Evolutionary conservation across 768 basidiomycete genomes (phyloP).

Genomic region (Megacollybia marginata): DNA sequence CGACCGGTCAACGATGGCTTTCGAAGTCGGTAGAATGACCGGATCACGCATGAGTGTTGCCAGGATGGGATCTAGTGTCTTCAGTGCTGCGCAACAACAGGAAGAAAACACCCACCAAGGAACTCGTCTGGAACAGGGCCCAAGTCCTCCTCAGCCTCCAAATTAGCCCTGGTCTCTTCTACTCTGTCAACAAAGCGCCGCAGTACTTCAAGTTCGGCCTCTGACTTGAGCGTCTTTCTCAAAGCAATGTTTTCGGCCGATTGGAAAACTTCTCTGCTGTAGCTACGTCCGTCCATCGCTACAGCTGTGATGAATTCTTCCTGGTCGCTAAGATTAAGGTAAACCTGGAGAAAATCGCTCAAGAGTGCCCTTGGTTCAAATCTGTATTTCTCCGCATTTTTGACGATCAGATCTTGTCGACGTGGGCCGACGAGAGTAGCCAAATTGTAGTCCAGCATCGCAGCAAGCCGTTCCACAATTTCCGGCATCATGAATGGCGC

Average conservation of each 20-base stretch:
- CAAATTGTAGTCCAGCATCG: slow-evolving; percentile 94
- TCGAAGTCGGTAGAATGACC: slow-evolving; percentile 81
- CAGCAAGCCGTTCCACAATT: slow-evolving; percentile 91
- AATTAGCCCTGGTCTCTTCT: slow-evolving; percentile 69
- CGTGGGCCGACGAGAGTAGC: slow-evolving; percentile 83
- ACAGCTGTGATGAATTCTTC: slow-evolving; percentile 78
- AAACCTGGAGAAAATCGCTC: slow-evolving; percentile 84
- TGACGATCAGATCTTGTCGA: slow-evolving; percentile 79
- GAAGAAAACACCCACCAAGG: slow-evolving; percentile 50
- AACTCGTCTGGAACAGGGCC: slow-evolving; percentile 95
- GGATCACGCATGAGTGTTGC: slow-evolving; percentile 93
- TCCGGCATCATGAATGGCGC: slow-evolving; percentile 93
- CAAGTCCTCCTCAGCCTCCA: slow-evolving; percentile 87
- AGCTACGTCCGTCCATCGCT: slow-evolving; percentile 92
- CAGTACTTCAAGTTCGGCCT: slow-evolving; percentile 67
- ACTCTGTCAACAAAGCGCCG: slow-evolving; percentile 70
- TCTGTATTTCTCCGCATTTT: slow-evolving; percentile 80
- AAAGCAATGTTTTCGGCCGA: slow-evolving; percentile 62
- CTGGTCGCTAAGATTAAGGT: slow-evolving; percentile 79
- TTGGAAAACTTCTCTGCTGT: slow-evolving; percentile 78
- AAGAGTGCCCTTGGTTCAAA: slow-evolving; percentile 82
- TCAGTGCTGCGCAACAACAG: slow-evolving; percentile 5
- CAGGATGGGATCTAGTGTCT: slow-evolving; percentile 72
- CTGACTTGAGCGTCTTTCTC: slow-evolving; percentile 61
- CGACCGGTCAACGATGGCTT: slow-evolving; percentile 69